Evolutionary conservation across 129 eudicot genomes (phyloP), one percentile per base, ranked within the genome.

Genomic region (Smallanthus sonchifolius): DNA sequence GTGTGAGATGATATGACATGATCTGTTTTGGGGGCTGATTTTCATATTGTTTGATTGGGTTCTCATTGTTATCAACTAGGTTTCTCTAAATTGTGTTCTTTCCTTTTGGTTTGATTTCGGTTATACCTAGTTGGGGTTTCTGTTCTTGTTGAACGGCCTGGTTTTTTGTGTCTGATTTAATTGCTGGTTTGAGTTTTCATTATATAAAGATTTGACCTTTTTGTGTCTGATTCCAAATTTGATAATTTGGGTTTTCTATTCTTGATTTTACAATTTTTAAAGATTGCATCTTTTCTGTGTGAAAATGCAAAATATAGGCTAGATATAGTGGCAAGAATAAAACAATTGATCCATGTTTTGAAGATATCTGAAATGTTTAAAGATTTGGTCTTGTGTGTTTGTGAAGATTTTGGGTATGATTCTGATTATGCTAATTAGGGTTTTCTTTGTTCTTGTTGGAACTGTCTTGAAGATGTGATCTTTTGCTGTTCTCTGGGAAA

Each of bases 391-490:
- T 48, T 48, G 8, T 37, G 17, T 63, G 40, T 20, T 48, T 74
- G 35, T 63, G 10, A 15, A 47, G 45, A 66, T 54, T 17, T 70
- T 3, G 60, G 45, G 36, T 63, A 32, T 10, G n/a, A 71, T 63
- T 72, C 10, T 42, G 49, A 51, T 79, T 52, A 24, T 69, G 76
- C 67, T 75, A 52, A 75, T 48, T 74, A 28, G 10, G 68, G 10
- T 83, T 83, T 32, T 45, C n/a, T 57, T 42, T 65, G 38, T 61
- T 55, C 19, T 56, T 74, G n/a, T 70, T 39, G 38, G 15, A 36
- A 61, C 35, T 78, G 70, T 67, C 6, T 45, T 81, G 75, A 65
- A 94, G 98, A 79, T 94, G 98, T 77, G 98, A 94, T 91, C 94
- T 94, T 80, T 82, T 94, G 81, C 78, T 94, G 61, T 85, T 86